phyloP scores from a whole-genome alignment of 1,284 basidiomycete species.

The Ceratobasidium sp. region DNA sequence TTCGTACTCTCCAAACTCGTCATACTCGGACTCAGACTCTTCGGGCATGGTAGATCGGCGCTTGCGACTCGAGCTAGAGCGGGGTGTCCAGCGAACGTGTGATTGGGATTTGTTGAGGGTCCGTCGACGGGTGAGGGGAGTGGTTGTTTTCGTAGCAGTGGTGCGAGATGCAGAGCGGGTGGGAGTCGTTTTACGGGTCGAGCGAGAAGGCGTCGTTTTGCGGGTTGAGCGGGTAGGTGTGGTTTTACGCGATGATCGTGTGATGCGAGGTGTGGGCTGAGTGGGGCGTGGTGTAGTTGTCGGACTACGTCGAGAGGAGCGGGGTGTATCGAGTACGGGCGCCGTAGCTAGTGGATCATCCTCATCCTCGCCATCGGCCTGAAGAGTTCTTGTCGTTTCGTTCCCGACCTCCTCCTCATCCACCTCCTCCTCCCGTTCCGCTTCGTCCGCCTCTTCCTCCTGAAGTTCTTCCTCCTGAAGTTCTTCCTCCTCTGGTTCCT shows the following conservation, averaged over 20 bases:
- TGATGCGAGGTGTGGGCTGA: too few species aligned
- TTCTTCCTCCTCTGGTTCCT: slow-evolving; percentile 2
- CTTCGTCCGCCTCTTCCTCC: not conserved
- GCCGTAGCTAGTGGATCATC: slow-evolving; percentile 10
- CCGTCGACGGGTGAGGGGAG: not conserved
- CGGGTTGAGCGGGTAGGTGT: not conserved
- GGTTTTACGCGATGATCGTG: too few species aligned
- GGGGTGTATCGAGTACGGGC: not conserved
- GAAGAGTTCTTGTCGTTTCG: not conserved
- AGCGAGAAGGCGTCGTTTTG: too few species aligned
- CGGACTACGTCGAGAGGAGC: too few species aligned
- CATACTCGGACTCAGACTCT: not conserved
- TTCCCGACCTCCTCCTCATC: not conserved
- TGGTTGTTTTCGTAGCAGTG: not conserved
- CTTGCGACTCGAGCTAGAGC: slow-evolving; percentile 6
- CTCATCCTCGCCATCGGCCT: not conserved
- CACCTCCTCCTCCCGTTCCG: not conserved
- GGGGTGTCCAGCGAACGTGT: slow-evolving; percentile 7
- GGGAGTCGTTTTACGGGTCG: not conserved
- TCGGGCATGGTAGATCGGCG: not conserved
- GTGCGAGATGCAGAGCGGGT: too few species aligned
- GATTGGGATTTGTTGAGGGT: too few species aligned
- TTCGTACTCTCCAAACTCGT: too few species aligned
- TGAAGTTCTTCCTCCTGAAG: not conserved
- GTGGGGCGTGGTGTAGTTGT: too few species aligned